A percentile compares a stretch with the other conserved stretches of the same genome.
These are phyloP conservation scores for Ogataea degrootiae DNA, from an alignment of 805 yeast species.

Conservation along the genomic window DNA sequence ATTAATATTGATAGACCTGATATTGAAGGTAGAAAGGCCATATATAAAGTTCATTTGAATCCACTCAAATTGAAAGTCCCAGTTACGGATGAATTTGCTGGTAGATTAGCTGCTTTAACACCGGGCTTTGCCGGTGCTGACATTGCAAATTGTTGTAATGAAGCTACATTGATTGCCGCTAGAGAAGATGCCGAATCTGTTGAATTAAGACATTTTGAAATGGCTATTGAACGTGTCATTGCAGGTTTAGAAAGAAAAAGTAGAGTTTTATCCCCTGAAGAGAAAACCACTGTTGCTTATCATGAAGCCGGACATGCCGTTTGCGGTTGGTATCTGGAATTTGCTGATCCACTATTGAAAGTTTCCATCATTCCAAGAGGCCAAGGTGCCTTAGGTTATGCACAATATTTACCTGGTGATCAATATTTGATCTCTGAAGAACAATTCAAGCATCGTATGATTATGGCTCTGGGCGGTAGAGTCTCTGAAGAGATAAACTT, in stretches of 20 bases:
- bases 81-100: conserved; percentile 58
- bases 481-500: conserved; percentile 94
- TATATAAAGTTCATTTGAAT: conserved; percentile 78
- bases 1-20: conserved; percentile 90
- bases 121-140: conserved; percentile 99
- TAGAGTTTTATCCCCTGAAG: conserved; percentile 76
- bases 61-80: conserved; percentile 57
- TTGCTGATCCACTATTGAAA: conserved; percentile 90
- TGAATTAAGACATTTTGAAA: conserved; percentile 77
- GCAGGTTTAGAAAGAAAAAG: conserved; percentile 94
- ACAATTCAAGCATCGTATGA: conserved; percentile 75
- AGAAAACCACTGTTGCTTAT: conserved; percentile 86
- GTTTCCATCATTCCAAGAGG: conserved; percentile 97
- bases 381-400: conserved; percentile 95
- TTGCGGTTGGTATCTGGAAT: conserved; percentile 92
- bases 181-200: conserved; percentile 71
- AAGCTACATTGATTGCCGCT: conserved; percentile 96
- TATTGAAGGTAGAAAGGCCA: conserved; percentile 89
- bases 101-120: conserved; percentile 89
- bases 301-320: conserved; percentile 99
- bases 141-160: conserved; percentile 94
- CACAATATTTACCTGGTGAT: conserved; percentile 95
- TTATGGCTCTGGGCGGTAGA: conserved; percentile 96
- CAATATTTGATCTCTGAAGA: conserved; percentile 75
- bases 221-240: conserved; percentile 94